Evolutionary conservation across 768 basidiomycete species (phyloP), one percentile per base, ranked within the genome.

Genomic region (Boletus coccyginus): DNA sequence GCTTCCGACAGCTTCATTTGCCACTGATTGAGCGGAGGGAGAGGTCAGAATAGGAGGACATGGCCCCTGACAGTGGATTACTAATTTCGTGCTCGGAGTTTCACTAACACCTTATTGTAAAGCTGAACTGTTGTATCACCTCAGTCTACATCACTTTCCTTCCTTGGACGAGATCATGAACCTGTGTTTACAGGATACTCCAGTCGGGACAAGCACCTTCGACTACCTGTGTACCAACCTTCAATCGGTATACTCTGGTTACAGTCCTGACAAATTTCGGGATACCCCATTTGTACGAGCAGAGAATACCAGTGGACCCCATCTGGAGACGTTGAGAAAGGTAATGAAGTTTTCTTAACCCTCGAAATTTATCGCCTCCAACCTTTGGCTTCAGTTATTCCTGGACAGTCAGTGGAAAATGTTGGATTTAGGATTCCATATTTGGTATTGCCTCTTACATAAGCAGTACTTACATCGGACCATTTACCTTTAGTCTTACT

Each of bases 21-120:
- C 92, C 92, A 3, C 66, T 95, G 5, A 78, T 98, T 38, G 91
- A 92, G 59, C 97, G 94, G 94, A 85, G 86, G 2, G 74, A 74
- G 27, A 73, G 82, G 48, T 72, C 70, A 1, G 89, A 87, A 69
- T 98, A 95, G 95, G 27, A 12, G 17, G 10, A 41, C 21, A 21
- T 2, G 21, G 21, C 21, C 21, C 21, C 21, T 21, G 21, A 50
- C 32, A 39, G 50, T 50, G 27, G 38, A 48, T 21, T 21, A 2
- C 21, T 21, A 21, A 21, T 21, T 21, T 21, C 2, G 21, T 21
- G 21, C 21, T 21, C 21, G 21, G 21, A 21, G 2, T 21, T 21
- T 21, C 21, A 21, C 21, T 21, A 21, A 21, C 21, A 21, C 21
- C 21, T 21, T 21, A 21, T 21, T 21, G 21, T 21, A 2, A 21